Base-by-base conservation (phyloP, 441 rosid species). In the Francoa sonchifolia region DNA sequence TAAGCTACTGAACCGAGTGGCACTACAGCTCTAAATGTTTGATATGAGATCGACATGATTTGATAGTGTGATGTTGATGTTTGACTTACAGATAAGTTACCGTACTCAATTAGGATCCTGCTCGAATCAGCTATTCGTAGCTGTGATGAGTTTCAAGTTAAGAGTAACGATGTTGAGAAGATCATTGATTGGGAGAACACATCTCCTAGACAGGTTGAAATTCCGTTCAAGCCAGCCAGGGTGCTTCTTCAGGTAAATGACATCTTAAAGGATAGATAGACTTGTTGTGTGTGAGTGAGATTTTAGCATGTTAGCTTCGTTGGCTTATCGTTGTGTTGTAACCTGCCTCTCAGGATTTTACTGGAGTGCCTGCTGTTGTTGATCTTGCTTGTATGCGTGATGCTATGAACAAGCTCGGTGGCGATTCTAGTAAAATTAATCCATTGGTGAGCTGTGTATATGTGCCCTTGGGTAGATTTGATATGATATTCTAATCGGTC, bases 301-400 rank as follows among this genome's bases (percentile, higher is more conserved):
- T 40, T 33, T 4, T 18, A 3, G 15, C 11, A 17, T 38, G 39
- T 32, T 22, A 14, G 6, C 0, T n/a, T 14, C 5, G 11, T 44
- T 28, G 36, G 26, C 6, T 28, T 48, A 27, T 5, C 37, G 32
- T 50, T 31, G 8, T 15, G 5, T n/a, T 44, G 19, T 57, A 14
- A 1, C 39, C 31, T 17, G 38, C 34, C 43, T 52, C 17, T 57
- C 72, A 73, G 85, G 80, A 76, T 61, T 68, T 73, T 55, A 77
- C 79, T 34, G 85, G 85, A 43, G 85, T 77, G 16, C 85, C 85
- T 39, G 85, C 80, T 41, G 85, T 77, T 53, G 85, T 77, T 47
- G 85, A 77, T 66, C 78, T 77, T 32, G 85, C 85, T 44, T 73
- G 80, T 47, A 77, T 77, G 85, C 58, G 85, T 17, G 85, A 77